Evolutionary conservation across 306 rosid species (phyloP), one percentile per base, ranked within the genome.

Genomic region (Prinsepia uniflora): DNA sequence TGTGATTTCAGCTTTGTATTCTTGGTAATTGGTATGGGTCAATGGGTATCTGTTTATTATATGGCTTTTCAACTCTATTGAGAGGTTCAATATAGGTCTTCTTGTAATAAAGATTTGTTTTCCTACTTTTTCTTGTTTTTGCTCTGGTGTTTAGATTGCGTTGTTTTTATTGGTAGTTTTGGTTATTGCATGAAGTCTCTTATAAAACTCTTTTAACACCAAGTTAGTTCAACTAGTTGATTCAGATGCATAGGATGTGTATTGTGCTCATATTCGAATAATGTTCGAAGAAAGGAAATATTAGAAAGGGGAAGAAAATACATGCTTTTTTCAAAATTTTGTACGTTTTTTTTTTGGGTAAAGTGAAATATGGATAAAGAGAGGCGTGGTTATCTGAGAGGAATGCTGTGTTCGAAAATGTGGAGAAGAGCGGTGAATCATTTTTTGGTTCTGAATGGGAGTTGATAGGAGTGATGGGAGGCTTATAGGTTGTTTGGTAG

Each of bases 111-210:
- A 30, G 36, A 30, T 30, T 30, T 30, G 1, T 30, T 30, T 30
- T 30, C 36, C 2, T 30, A 30, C 36, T 6, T 6, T 66, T 24
- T 44, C 5, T 65, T 50, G 15, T 17, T 49, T 15, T 49, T 6
- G 8, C 13, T 9, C 36, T 30, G 36, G 70, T 13, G 41, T 55
- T 65, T 66, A 65, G 4, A 30, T 49, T 49, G 11, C 30, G 45
- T 67, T 47, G 58, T 66, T 49, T 48, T 49, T 49, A 30, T 14
- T 49, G 54, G 17, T 49, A 49, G 22, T 67, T 24, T 67, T 47
- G 44, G 47, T 30, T 3, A 30, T 30, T 30, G 36, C 36, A 30
- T 30, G 36, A 30, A 8, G 44, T 24, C 8, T 66, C 46, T 44
- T 48, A 8, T 48, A 9, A 4, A 13, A 4, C 41, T 40, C 18